Percentiles rank a stretch among this genome's conserved stretches.
Conservation (phyloP, 2,329 filamentous ascomycete species). For the Fusarium euwallaceae region DNA sequence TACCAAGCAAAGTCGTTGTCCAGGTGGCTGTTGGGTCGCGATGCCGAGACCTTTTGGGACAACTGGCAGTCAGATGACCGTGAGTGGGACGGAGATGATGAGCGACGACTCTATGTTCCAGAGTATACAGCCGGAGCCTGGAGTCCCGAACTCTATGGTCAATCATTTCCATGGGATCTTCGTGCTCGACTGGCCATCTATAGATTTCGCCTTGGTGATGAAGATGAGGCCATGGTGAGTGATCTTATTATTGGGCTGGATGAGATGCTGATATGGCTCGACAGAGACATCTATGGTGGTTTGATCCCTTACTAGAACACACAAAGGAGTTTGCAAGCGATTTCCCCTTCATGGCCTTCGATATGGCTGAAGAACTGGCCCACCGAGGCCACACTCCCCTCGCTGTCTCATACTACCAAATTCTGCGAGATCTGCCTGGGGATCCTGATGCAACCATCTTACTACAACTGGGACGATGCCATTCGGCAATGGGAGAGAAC, state of each 20-base stretch:
- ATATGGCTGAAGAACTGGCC: conserved; percentile 66
- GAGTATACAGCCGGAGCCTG: conserved; percentile 71
- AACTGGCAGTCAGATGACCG: conserved; percentile 78
- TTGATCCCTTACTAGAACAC: conserved; percentile 72
- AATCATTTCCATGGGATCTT: conserved; percentile 82
- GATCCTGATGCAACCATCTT: conserved; percentile 65
- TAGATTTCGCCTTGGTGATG: conserved; percentile 77
- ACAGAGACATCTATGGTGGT: conserved; percentile 75
- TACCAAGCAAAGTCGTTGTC: conserved; percentile 77
- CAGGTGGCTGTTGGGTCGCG: conserved; percentile 85
- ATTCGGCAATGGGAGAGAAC: conserved; percentile 72
- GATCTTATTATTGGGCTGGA: neutral
- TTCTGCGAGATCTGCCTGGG: conserved; percentile 63
- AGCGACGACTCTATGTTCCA: conserved; percentile 72
- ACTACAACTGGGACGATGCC: conserved; percentile 75
- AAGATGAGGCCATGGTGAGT: conserved; percentile 80
- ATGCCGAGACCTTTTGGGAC: conserved; percentile 84
- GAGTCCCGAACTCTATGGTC: conserved; percentile 73
- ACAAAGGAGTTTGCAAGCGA: conserved; percentile 67
- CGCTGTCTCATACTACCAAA: conserved; percentile 69
- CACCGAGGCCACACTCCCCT: conserved; percentile 44
- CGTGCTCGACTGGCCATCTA: conserved; percentile 87
- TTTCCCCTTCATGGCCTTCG: conserved; percentile 84
- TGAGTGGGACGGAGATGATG: conserved; percentile 86
- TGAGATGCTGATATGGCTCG: conserved; percentile 23